Conservation (phyloP, 2,329 filamentous ascomycete genomes). For the Penicillium sp. region DNA sequence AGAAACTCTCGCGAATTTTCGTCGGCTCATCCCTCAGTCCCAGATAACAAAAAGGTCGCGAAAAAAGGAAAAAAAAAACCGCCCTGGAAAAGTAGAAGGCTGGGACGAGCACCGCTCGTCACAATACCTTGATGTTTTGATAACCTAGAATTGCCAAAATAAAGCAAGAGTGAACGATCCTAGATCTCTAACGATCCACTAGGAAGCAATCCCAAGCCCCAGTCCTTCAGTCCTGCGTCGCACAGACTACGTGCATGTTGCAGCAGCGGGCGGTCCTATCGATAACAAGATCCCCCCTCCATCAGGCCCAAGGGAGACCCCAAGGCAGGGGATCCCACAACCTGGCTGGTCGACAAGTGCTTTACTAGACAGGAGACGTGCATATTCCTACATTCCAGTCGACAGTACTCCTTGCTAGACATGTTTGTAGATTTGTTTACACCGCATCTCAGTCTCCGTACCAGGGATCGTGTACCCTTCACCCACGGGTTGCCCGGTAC, state of each 20-base stretch:
- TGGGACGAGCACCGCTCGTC: slow-evolving; percentile 15
- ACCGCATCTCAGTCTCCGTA: slow-evolving; percentile 26
- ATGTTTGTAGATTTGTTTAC: slow-evolving; percentile 14
- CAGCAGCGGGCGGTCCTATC: slow-evolving; percentile 26
- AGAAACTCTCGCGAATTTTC: slow-evolving; percentile 1
- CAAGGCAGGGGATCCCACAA: slow-evolving; percentile 1
- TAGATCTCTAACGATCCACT: neutral
- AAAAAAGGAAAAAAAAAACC: slow-evolving; percentile 1
- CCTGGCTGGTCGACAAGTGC: neutral
- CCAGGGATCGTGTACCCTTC: slow-evolving; percentile 21
- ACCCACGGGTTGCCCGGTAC: slow-evolving; percentile 6
- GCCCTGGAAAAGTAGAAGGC: slow-evolving; percentile 11
- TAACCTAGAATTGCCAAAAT: neutral
- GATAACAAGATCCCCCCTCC: slow-evolving; percentile 32
- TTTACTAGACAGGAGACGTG: neutral
- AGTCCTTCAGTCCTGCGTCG: neutral
- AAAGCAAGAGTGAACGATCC: neutral
- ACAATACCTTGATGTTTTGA: neutral
- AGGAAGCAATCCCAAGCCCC: neutral
- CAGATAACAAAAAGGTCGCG: neutral
- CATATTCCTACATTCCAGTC: neutral
- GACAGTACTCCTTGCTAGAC: neutral
- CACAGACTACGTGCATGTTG: slow-evolving; percentile 8
- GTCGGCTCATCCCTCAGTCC: slow-evolving; percentile 2
- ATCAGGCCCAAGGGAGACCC: slow-evolving; percentile 8